Evolutionary conservation across 1,139 yeast species (phyloP), one percentile per base, ranked within the genome.

Genomic region (Lodderomyces orthopsilosis): DNA sequence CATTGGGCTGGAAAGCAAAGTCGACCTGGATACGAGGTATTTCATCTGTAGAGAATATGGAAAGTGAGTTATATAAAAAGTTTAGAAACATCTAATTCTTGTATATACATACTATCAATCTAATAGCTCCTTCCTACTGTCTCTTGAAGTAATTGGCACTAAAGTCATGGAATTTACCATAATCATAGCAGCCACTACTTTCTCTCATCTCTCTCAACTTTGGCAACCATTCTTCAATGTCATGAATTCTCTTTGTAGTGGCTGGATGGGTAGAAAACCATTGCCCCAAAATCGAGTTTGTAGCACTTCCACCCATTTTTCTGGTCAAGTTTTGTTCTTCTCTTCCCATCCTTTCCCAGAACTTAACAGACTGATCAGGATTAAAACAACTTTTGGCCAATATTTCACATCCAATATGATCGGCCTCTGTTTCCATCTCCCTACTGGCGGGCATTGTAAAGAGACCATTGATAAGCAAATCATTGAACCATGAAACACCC

Each of bases 361-460:
- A 75, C 10, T 65, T 68, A 2, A 85, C 80, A 0, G 96, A 85
- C 53, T 83, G 86, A 10, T 65, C 63, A 4, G 96, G 89, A 51
- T 90, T 67, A 61, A 75, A 93, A 59, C 99, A 94, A 36, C 95
- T 95, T 48, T 81, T 70, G 2, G 96, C 81, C 95, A 93, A 86
- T 51, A 91, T 73, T 79, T 89, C 86, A 49, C 94, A 70, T 0
- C 99, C 99, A 34, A 93, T 91, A 54, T 83, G 83, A 60, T 93
- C 98, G 0, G 98, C 98, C 61, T 93, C 98, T 0, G 90, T 78
- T 63, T 93, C 99, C 95, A 88, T 88, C 51, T 81, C 89, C 55
- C 98, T 73, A 1, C 95, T 85, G 0, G 95, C 87, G 0, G 97
- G 97, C 77, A 85, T 77, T 50, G 80, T 77, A 38, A 91, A 62